These are phyloP conservation scores for Myochromella boudieri DNA, from an alignment of 768 basidiomycete genomes.

Conservation along the genomic window DNA sequence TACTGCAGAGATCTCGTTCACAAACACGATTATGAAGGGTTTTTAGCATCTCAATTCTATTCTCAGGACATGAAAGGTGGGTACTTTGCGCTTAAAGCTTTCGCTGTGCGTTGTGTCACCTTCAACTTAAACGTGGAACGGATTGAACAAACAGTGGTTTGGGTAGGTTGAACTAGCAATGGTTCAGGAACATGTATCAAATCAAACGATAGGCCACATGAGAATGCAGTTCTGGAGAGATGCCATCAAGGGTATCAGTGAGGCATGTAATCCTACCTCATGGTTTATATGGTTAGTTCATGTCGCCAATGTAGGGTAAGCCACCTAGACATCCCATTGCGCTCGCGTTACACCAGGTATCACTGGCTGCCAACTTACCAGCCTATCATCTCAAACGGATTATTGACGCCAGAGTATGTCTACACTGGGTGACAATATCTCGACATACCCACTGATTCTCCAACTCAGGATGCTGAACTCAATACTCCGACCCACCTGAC, in stretches of 20 bases:
- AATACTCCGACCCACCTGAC: conserved; percentile 65
- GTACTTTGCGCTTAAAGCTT: conserved; percentile 80
- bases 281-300: conserved; percentile 1
- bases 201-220: conserved; percentile 74
- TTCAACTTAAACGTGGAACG: conserved; percentile 4
- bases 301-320: conserved; percentile 48
- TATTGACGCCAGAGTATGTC: conserved; percentile 77
- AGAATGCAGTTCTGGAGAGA: conserved; percentile 89
- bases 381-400: conserved; percentile 81
- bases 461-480: conserved; percentile 62
- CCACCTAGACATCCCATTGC: conserved; percentile 83
- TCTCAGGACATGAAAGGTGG: conserved; percentile 63
- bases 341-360: conserved; percentile 63
- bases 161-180: conserved; percentile 73
- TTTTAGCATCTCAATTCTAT: conserved; percentile 68
- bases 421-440: conserved; percentile 5
- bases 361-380: conserved; percentile 49
- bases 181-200: conserved; percentile 75
- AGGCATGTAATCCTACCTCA: conserved; percentile 41
- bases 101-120: conserved; percentile 60
- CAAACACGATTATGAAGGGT: conserved; percentile 83
- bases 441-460: conserved; percentile 17
- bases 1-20: conserved; percentile 75
- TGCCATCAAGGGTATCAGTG: conserved; percentile 63
- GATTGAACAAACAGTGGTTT: conserved; percentile 11